Base-by-base conservation (phyloP, 2,329 filamentous ascomycete species). In the Xylaria sp. region DNA sequence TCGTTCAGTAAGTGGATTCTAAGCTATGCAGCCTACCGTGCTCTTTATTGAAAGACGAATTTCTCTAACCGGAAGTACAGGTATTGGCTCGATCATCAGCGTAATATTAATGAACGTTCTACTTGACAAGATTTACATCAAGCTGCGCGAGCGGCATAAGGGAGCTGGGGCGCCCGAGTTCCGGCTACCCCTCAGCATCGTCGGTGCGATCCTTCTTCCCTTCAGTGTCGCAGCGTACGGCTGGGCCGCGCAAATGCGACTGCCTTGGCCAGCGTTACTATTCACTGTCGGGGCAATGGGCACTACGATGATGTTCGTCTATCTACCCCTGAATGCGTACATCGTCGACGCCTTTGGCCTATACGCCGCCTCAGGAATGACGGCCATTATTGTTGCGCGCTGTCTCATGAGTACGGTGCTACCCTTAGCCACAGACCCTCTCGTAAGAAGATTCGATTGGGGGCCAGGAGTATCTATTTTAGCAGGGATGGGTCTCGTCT, bases 381-480 rank as follows among this genome's bases (percentile, higher is more conserved):
- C 86, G 0, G 85, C 83, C 0, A 73, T 88, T 5, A 86, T 89
- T 63, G 84, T 88, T 1, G 81, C 81, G 1, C 79, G 86, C 42
- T 88, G 85, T 65, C 75, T 89, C 0, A 81, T 84, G 76, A 83
- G 86, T 3, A 88, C 87, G 0, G 85, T 89, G 47, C 69, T 89
- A 33, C 87, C 87, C 0, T 77, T 89, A 50, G 76, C 80, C 0
- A 81, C 83, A 1, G 81, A 77, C 1, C 84, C 85, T 0, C 71
- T 89, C 49, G 79, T 83, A 0, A 79, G 81, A 7, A 65, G 62
- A 0, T 78, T 87, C 15, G 87, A 86, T 2, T 86, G 84, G 61
- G 86, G 86, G 0, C 81, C 81, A 78, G 85, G 81, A 0, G 83
- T 86, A 61, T 83, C 79, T 0, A 71, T 83, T 0, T 72, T 88